phyloP scores from a whole-genome alignment of 441 rosid species.

The Populus trichocarpa region DNA sequence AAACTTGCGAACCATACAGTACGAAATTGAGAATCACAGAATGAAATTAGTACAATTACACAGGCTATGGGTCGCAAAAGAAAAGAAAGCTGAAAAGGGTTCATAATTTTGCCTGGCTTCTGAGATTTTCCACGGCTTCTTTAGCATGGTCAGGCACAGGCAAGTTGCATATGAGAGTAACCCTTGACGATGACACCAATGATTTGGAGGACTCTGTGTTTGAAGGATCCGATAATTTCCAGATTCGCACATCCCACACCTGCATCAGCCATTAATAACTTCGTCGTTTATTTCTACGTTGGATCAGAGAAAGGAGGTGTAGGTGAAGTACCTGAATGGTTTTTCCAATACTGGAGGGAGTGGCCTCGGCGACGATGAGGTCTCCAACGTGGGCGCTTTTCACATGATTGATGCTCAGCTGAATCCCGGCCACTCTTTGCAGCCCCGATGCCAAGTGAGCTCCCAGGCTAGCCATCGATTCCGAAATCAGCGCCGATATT shows the following conservation, averaged over 20 bases:
- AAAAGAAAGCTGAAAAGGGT: not conserved
- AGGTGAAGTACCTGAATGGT: constrained; percentile 58
- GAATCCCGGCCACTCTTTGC: constrained; percentile 81
- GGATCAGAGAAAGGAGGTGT: too few species aligned
- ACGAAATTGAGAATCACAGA: too few species aligned
- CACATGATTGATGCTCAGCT: constrained; percentile 72
- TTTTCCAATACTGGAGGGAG: constrained; percentile 57
- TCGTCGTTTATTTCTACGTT: too few species aligned
- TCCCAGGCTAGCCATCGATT: constrained; percentile 81
- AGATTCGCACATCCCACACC: constrained; percentile 68
- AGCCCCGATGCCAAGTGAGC: constrained; percentile 84
- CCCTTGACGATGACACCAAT: constrained; percentile 48
- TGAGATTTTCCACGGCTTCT: constrained; percentile 44
- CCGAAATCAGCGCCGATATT: constrained; percentile 82
- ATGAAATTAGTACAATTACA: too few species aligned
- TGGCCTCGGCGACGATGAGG: constrained; percentile 64
- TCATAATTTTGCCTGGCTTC: constrained; percentile 45
- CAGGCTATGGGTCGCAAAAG: too few species aligned
- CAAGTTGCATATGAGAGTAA: constrained; percentile 53
- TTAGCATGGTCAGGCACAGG: constrained; percentile 50
- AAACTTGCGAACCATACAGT: too few species aligned
- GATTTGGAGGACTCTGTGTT: constrained; percentile 30
- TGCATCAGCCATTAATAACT: constrained; percentile 7
- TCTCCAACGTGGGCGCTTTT: constrained; percentile 77
- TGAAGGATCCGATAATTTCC: constrained; percentile 38